A percentile compares a stretch with the other conserved stretches of the same genome.
Conservation (phyloP, 768 basidiomycete genomes). For the Leccinum obscurum region DNA sequence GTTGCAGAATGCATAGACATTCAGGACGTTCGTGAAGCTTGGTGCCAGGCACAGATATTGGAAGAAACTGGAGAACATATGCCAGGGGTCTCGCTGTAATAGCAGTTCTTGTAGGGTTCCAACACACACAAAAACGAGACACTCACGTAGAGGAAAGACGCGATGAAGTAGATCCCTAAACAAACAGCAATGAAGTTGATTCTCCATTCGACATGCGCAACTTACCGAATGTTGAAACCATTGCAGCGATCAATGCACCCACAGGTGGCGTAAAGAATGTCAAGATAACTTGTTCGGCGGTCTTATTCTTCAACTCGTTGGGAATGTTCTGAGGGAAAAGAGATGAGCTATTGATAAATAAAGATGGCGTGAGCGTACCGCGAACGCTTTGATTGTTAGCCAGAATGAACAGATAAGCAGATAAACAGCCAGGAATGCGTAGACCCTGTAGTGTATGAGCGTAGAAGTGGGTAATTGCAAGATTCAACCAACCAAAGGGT, state of each 20-base stretch:
- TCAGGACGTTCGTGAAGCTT: slow-evolving; percentile 92
- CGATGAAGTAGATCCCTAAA: slow-evolving; percentile 73
- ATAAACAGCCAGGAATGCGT: slow-evolving; percentile 80
- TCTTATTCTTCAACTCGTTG: slow-evolving; percentile 46
- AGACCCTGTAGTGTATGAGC: slow-evolving; percentile 57
- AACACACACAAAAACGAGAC: neutral
- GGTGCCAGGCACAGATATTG: slow-evolving; percentile 91
- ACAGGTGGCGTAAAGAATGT: slow-evolving; percentile 75
- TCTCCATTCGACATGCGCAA: neutral
- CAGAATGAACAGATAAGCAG: slow-evolving; percentile 85
- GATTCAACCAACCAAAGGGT: slow-evolving; percentile 61
- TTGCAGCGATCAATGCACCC: slow-evolving; percentile 81
- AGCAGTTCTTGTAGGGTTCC: slow-evolving; percentile 6
- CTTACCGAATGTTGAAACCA: slow-evolving; percentile 84
- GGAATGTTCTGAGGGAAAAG: slow-evolving; percentile 50
- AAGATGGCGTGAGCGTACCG: slow-evolving; percentile 40
- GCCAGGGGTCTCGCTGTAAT: slow-evolving; percentile 92
- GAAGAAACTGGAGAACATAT: slow-evolving; percentile 92
- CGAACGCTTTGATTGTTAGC: slow-evolving; percentile 79
- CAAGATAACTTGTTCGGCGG: slow-evolving; percentile 47
- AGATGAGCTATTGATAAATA: slow-evolving; percentile 3
- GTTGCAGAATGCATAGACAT: slow-evolving; percentile 98
- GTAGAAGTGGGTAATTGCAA: neutral
- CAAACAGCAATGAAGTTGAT: slow-evolving; percentile 10
- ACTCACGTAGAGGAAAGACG: slow-evolving; percentile 85